phyloP scores from a whole-genome alignment of 1,284 basidiomycete species.

The Cryptococcus sp. region DNA sequence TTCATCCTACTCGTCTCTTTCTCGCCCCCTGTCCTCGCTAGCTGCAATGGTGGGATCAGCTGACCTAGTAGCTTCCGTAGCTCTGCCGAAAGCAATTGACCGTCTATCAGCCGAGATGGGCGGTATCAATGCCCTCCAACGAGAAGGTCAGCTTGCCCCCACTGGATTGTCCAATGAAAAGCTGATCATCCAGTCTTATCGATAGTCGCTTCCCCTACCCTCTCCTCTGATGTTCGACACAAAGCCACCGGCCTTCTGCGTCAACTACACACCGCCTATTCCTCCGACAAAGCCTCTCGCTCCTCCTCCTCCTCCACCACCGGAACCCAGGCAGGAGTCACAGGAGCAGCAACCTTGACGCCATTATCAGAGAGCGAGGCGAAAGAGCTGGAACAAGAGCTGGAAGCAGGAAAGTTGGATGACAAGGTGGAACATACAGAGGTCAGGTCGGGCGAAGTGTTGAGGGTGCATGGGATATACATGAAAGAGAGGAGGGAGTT shows the following conservation, averaged over 20 bases:
- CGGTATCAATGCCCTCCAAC: constrained; percentile 31
- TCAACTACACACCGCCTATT: constrained; percentile 26
- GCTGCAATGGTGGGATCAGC: background rate
- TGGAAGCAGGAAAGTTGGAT: constrained; percentile 17
- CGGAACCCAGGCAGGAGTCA: background rate
- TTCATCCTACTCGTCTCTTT: background rate
- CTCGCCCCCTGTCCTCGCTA: background rate
- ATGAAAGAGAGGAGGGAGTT: constrained; percentile 30
- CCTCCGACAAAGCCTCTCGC: constrained; percentile 19
- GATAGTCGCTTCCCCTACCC: constrained; percentile 33
- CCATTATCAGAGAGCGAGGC: constrained; percentile 16
- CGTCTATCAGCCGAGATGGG: constrained; percentile 29
- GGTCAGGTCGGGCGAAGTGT: constrained; percentile 21
- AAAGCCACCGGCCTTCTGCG: constrained; percentile 22
- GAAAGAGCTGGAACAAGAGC: constrained; percentile 13
- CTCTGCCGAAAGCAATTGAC: constrained; percentile 35
- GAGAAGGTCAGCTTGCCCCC: constrained; percentile 24
- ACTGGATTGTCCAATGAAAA: background rate
- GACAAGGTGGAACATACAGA: constrained; percentile 25
- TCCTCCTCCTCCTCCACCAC: background rate
- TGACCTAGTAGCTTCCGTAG: constrained; percentile 24
- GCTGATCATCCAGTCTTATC: constrained; percentile 16
- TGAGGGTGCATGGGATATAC: constrained; percentile 36
- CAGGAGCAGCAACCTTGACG: constrained; percentile 9
- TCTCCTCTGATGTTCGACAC: constrained; percentile 35